These are phyloP conservation scores for Sporothrix brasiliensis DNA, from an alignment of 2,329 filamentous ascomycete species.

Conservation along the genomic window DNA sequence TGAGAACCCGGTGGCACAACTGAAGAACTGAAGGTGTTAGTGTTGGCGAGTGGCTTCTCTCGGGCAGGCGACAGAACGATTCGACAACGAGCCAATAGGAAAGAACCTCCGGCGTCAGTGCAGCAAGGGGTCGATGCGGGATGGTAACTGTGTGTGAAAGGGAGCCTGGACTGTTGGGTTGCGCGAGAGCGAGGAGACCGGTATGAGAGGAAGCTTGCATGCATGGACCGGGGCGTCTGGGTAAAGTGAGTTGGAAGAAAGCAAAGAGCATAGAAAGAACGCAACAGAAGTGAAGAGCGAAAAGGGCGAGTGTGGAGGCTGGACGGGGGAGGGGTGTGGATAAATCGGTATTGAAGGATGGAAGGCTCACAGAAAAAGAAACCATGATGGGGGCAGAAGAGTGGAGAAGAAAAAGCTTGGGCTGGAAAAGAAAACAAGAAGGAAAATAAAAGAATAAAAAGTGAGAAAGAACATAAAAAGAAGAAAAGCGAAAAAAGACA, in stretches of 20 bases:
- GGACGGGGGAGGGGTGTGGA: constrained; percentile 10
- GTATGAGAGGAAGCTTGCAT: constrained; percentile 25
- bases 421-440: not conserved
- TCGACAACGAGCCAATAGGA: not conserved
- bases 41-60: constrained; percentile 22
- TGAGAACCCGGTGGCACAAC: not conserved
- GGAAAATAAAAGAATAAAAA: not conserved
- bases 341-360: not conserved
- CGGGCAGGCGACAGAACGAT: not conserved
- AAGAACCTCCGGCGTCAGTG: not conserved
- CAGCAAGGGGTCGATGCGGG: not conserved
- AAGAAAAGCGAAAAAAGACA: not conserved
- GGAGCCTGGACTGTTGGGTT: not conserved
- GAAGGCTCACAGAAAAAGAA: not conserved
- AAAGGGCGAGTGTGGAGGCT: not conserved
- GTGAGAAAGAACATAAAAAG: not conserved
- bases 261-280: not conserved
- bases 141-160: too few species aligned
- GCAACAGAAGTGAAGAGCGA: not conserved
- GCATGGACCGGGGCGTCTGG: constrained; percentile 16
- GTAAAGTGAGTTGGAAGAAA: not conserved
- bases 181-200: not conserved
- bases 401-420: constrained; percentile 10
- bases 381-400: not conserved
- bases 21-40: not conserved